Evolutionary conservation across 768 basidiomycete species (phyloP).

Genomic region (Termitomyces sp.): DNA sequence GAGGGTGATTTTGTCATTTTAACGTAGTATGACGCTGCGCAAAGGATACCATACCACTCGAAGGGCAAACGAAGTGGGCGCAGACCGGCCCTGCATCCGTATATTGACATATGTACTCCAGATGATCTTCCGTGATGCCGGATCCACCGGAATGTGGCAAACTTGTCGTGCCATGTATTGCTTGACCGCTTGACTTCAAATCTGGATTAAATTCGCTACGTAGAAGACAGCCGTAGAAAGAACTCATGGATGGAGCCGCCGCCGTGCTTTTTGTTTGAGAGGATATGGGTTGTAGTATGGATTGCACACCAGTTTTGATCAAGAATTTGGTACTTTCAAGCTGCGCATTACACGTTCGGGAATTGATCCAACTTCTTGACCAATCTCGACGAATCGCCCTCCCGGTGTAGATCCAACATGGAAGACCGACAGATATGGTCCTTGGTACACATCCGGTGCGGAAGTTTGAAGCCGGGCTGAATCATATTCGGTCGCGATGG

Average conservation of each 20-base stretch:
- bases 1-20: background rate
- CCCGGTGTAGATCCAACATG: slow-evolving; percentile 4
- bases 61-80: slow-evolving; percentile 1
- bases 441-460: background rate
- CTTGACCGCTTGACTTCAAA: background rate
- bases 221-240: background rate
- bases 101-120: background rate
- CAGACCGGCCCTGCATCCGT: background rate
- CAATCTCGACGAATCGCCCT: background rate
- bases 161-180: background rate
- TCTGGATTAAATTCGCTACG: too few species aligned
- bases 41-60: background rate
- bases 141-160: background rate
- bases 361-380: background rate
- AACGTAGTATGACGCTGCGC: background rate
- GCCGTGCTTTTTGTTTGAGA: background rate
- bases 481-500: background rate
- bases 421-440: slow-evolving; percentile 1
- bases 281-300: too few species aligned
- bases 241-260: background rate
- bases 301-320: too few species aligned
- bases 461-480: background rate
- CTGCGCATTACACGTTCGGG: background rate
- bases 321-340: background rate
- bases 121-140: background rate